A percentile compares a stretch with the other conserved stretches of the same genome.
phyloP scores from a whole-genome alignment of 108 stramenopile genomes.

The Pseudonitzschia delicatissima region DNA sequence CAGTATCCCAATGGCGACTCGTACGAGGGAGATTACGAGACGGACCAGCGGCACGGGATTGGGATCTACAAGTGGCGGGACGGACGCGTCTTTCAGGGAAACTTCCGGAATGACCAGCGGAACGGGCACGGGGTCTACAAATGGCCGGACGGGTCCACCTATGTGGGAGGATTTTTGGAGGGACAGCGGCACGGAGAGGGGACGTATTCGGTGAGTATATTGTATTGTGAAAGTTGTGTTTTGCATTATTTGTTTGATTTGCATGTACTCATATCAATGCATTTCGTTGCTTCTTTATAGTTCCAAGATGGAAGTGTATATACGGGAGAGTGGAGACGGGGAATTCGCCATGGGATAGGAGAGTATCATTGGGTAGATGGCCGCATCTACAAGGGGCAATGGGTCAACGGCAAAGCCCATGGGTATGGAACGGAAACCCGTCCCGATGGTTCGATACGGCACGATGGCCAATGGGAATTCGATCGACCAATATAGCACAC shows the following conservation, averaged over 20 bases:
- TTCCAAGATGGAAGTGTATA: constrained; percentile 51
- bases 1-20: constrained; percentile 37
- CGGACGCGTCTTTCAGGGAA: constrained; percentile 63
- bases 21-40: constrained; percentile 8
- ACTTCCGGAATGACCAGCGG: constrained; percentile 19
- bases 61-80: constrained; percentile 73
- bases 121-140: constrained; percentile 23
- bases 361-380: constrained; percentile 33
- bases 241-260: neutral
- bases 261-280: neutral
- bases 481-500: constrained; percentile 24
- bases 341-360: constrained; percentile 2
- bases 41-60: constrained; percentile 44
- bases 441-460: constrained; percentile 38
- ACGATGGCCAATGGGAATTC: constrained; percentile 39
- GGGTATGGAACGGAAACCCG: constrained; percentile 39
- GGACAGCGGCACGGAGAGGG: constrained; percentile 22
- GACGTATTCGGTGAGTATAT: constrained; percentile 6
- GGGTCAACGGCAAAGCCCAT: constrained; percentile 34
- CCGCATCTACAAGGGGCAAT: constrained; percentile 37
- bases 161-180: constrained; percentile 30
- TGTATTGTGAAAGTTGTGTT: neutral
- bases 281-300: constrained; percentile 6
- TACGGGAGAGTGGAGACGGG: constrained; percentile 65
- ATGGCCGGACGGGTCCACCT: constrained; percentile 31